Percentiles rank a stretch among this genome's conserved stretches.
phyloP scores from a whole-genome alignment of 1,284 basidiomycete species.

The Ustilago curta region DNA sequence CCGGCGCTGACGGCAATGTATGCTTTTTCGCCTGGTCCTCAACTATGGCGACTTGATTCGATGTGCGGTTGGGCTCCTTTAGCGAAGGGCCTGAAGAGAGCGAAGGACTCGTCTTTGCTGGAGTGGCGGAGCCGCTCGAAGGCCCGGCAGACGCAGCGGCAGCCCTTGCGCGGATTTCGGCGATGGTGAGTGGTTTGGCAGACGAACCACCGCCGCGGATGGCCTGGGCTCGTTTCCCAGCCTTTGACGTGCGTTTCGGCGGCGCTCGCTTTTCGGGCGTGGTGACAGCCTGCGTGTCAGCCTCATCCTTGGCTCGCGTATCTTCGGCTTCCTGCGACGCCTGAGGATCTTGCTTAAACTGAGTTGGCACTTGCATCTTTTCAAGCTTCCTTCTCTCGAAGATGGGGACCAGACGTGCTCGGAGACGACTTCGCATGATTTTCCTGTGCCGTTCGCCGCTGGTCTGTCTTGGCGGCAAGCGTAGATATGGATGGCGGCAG shows the following conservation, averaged over 20 bases:
- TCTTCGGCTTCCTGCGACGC: slow-evolving; percentile 1
- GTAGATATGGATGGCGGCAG: slow-evolving; percentile 1
- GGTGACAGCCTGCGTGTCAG: background rate
- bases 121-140: background rate
- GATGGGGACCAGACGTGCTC: slow-evolving; percentile 19
- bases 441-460: slow-evolving; percentile 14
- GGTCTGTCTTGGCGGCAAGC: slow-evolving; percentile 21
- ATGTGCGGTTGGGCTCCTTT: background rate
- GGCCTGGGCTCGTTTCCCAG: slow-evolving; percentile 37
- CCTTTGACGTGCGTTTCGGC: slow-evolving; percentile 30
- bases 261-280: slow-evolving; percentile 15
- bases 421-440: slow-evolving; percentile 23
- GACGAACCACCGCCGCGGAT: slow-evolving; percentile 27
- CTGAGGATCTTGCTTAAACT: slow-evolving; percentile 2
- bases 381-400: slow-evolving; percentile 14
- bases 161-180: slow-evolving; percentile 33
- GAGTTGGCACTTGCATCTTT: slow-evolving; percentile 1
- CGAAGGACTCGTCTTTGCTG: slow-evolving; percentile 1
- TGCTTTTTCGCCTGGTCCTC: background rate
- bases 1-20: background rate
- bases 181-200: slow-evolving; percentile 37
- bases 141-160: slow-evolving; percentile 16
- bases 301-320: slow-evolving; percentile 2
- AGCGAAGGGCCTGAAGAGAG: slow-evolving; percentile 3
- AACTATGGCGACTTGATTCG: background rate